Percentiles rank a stretch among this genome's conserved stretches.
These are phyloP conservation scores for Zygosaccharomyces pseudorouxii DNA, from an alignment of 805 yeast species.

Conservation along the genomic window DNA sequence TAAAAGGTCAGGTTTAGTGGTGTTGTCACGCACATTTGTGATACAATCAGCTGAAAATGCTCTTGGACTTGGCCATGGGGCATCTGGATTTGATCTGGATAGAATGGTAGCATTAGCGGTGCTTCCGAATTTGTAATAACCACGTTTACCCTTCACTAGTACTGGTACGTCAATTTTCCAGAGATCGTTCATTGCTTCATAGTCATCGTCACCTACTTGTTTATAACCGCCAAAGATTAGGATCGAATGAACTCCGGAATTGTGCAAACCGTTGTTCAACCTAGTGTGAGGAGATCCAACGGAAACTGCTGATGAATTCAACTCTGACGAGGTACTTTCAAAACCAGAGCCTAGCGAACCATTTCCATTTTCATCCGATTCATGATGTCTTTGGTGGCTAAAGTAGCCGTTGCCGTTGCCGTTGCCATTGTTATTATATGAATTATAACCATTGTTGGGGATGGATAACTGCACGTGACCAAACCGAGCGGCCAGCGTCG, in stretches of 20 bases:
- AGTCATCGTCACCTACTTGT: conserved; percentile 29
- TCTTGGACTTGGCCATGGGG: conserved; percentile 34
- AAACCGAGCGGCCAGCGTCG: conserved; percentile 37
- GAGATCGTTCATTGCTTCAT: conserved; percentile 38
- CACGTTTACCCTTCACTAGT: conserved; percentile 34
- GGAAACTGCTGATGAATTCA: conserved; percentile 8
- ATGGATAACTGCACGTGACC: conserved; percentile 38
- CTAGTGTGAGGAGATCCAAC: conserved; percentile 2
- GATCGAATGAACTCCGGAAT: conserved; percentile 21
- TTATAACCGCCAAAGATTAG: conserved; percentile 49
- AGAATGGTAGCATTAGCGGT: conserved; percentile 35
- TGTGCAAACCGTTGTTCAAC: conserved; percentile 6
- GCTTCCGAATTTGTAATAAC: conserved; percentile 37
- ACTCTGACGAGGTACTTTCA: conserved; percentile 6
- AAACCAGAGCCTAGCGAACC: not conserved
- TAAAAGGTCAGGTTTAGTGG: conserved; percentile 16
- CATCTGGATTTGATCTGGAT: conserved; percentile 12
- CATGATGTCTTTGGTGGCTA: conserved; percentile 5
- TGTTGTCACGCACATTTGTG: conserved; percentile 11
- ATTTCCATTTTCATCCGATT: conserved; percentile 2
- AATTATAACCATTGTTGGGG: not conserved
- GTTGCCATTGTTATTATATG: not conserved
- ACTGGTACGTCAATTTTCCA: conserved; percentile 42
- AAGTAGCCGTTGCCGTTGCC: not conserved
- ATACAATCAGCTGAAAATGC: conserved; percentile 36